Conservation (phyloP, 1,139 yeast species). For the Hyphopichia fennica region DNA sequence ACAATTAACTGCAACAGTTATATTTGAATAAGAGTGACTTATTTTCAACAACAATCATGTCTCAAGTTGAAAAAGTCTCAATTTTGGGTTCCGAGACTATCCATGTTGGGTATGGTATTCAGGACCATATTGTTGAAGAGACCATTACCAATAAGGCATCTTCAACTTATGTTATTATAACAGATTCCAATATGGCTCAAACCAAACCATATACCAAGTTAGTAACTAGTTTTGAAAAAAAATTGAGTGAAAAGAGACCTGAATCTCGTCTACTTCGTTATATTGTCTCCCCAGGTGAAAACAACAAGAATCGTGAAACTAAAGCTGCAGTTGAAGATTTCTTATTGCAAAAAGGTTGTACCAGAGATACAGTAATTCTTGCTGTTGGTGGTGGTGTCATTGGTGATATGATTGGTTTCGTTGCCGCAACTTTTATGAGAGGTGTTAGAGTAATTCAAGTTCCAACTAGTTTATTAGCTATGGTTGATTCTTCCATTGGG, state of each 20-base stretch:
- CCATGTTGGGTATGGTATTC: conserved; percentile 87
- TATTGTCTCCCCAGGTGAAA: conserved; percentile 89
- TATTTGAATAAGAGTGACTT: not conserved
- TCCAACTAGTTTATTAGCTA: conserved; percentile 90
- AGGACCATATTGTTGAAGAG: conserved; percentile 71
- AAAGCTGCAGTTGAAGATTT: conserved; percentile 94
- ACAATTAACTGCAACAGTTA: not conserved
- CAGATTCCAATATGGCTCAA: conserved; percentile 78
- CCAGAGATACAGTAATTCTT: conserved; percentile 90
- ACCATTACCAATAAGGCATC: conserved; percentile 64
- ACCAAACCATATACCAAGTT: conserved; percentile 58
- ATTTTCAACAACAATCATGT: conserved; percentile 17
- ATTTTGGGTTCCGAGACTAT: conserved; percentile 83
- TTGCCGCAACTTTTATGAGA: conserved; percentile 98
- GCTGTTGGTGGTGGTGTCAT: conserved; percentile 99
- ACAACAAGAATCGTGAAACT: conserved; percentile 82
- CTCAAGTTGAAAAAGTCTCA: conserved; percentile 52
- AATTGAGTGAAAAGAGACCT: conserved; percentile 32
- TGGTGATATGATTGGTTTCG: conserved; percentile 99
- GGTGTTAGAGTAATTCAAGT: conserved; percentile 94
- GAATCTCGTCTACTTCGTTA: conserved; percentile 69
- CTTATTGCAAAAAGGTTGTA: conserved; percentile 82
- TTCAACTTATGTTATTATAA: conserved; percentile 88
- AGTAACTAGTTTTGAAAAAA: conserved; percentile 30
- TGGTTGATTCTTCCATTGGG: conserved; percentile 98